Conservation (phyloP, 1,284 basidiomycete genomes). For the Cronartium ribicola region DNA sequence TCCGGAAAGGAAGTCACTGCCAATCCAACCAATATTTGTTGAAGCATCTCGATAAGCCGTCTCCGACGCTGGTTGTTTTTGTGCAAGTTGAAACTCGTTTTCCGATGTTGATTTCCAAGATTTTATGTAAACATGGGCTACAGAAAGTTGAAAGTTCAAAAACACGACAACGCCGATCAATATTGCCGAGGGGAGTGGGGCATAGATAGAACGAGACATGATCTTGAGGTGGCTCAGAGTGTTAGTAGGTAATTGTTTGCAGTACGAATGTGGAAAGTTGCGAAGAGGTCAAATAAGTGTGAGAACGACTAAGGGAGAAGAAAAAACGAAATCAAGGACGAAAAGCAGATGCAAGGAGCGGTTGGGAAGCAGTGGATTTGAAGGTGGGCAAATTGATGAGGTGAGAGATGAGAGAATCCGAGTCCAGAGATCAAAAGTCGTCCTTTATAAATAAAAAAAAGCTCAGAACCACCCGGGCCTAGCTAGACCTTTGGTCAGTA, state of each 20-base stretch:
- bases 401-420: not conserved
- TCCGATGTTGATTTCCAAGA: constrained; percentile 20
- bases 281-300: not conserved
- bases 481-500: not conserved
- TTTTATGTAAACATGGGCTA: constrained; percentile 28
- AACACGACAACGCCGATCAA: not conserved
- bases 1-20: constrained; percentile 31
- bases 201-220: constrained; percentile 1
- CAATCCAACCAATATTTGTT: constrained; percentile 32
- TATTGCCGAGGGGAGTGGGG: not conserved
- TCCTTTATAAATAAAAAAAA: not conserved
- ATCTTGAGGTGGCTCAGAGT: not conserved
- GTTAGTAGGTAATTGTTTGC: not conserved
- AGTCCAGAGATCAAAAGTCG: not conserved
- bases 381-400: not conserved
- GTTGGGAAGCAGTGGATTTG: not conserved
- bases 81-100: constrained; percentile 19
- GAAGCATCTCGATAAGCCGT: constrained; percentile 34
- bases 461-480: not conserved
- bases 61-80: constrained; percentile 24
- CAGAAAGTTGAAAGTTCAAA: not conserved
- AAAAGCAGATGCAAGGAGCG: not conserved
- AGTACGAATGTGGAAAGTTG: not conserved
- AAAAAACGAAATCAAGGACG: not conserved
- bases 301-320: not conserved